These are phyloP conservation scores for Scedosporium minutisporum DNA, from an alignment of 2,329 filamentous ascomycete species.

Conservation along the genomic window DNA sequence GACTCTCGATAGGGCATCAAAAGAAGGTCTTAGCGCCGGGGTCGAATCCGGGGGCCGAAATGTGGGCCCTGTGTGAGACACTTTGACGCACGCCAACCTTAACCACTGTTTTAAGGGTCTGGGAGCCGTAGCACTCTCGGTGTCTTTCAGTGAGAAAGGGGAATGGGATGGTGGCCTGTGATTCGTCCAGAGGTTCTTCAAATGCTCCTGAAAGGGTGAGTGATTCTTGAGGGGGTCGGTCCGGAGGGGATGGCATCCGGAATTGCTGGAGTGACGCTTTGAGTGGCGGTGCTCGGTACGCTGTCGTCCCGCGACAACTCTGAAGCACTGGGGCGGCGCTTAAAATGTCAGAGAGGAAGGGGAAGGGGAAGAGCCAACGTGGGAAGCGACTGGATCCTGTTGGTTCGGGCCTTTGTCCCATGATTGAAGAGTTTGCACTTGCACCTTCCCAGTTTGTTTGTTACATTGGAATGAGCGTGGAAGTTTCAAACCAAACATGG, in stretches of 20 bases:
- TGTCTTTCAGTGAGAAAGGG: neutral
- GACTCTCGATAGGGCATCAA: neutral
- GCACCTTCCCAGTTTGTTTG: too few species aligned
- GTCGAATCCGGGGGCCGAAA: neutral
- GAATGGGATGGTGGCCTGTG: neutral
- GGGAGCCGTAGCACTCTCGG: neutral
- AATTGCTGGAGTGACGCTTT: neutral
- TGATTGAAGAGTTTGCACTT: too few species aligned
- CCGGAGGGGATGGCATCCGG: neutral
- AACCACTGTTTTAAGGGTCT: neutral
- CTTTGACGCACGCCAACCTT: neutral
- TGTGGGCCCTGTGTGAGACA: neutral
- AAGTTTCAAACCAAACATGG: too few species aligned
- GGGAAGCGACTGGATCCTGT: neutral
- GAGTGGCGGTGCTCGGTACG: neutral
- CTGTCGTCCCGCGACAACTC: neutral
- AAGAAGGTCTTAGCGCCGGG: neutral
- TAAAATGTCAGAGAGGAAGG: neutral
- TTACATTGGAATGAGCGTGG: too few species aligned
- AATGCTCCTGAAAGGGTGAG: neutral
- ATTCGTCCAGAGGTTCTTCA: neutral
- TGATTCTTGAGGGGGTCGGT: neutral
- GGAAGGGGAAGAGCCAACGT: neutral
- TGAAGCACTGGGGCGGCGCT: neutral
- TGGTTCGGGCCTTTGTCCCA: neutral